These are phyloP conservation scores for Ophiostoma populinum DNA, from an alignment of 2,329 filamentous ascomycete genomes.

Conservation along the genomic window DNA sequence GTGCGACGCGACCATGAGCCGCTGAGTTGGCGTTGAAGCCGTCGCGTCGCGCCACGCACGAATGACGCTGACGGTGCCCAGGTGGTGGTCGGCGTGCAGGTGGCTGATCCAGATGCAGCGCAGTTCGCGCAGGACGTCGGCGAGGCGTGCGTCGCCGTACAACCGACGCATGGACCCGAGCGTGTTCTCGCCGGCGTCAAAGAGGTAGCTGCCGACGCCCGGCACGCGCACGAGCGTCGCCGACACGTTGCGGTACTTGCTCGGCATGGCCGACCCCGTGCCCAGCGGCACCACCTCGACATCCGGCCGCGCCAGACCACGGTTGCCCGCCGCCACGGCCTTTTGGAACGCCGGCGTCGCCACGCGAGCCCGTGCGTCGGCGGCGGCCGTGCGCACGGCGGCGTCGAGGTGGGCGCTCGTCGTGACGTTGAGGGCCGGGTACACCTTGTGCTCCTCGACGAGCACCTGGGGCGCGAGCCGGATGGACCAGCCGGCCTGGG, in stretches of 20 bases:
- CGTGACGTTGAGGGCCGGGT: conserved; percentile 30
- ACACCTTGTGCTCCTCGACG: conserved; percentile 27
- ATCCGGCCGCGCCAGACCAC: conserved; percentile 26
- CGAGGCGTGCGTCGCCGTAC: conserved; percentile 46
- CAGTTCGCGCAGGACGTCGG: conserved; percentile 58
- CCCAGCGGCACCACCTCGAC: conserved; percentile 75
- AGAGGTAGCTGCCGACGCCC: conserved; percentile 68
- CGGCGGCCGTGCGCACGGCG: conserved; percentile 34
- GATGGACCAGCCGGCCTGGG: conserved; percentile 26
- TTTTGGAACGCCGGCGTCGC: conserved; percentile 27
- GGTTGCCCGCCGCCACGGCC: conserved; percentile 38
- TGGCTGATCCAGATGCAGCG: conserved; percentile 86
- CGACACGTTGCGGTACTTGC: conserved; percentile 91
- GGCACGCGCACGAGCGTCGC: conserved; percentile 73
- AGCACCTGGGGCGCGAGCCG: conserved; percentile 29
- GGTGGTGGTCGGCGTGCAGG: conserved; percentile 87
- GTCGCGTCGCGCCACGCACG: conserved; percentile 56
- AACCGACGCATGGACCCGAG: conserved; percentile 70
- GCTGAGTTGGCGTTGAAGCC: conserved; percentile 16
- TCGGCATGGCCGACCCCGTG: conserved; percentile 78
- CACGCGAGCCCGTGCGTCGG: conserved; percentile 25
- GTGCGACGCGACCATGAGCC: conserved; percentile 52
- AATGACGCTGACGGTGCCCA: conserved; percentile 69
- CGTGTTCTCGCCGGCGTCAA: conserved; percentile 88
- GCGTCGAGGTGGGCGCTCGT: conserved; percentile 23